A percentile compares a stretch with the other conserved stretches of the same genome.
Evolutionary conservation across 2,329 filamentous ascomycete genomes (phyloP).

Genomic region (Claviceps maximensis): DNA sequence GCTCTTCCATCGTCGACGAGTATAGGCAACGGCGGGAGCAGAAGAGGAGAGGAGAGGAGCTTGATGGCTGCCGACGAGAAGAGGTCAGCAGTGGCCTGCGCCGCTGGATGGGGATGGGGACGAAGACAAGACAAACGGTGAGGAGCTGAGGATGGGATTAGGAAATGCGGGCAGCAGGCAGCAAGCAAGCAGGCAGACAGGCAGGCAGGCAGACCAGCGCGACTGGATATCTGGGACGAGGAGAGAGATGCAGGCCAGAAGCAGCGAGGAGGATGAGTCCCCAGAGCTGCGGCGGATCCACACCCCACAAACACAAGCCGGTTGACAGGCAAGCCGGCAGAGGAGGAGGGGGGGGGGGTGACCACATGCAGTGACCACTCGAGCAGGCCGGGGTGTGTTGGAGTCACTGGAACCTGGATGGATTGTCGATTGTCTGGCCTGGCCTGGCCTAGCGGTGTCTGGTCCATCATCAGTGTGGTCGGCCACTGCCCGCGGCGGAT

Average conservation of each 20-base stretch:
- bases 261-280: background rate
- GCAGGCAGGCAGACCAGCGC: background rate
- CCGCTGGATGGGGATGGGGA: background rate
- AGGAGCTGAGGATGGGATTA: background rate
- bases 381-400: background rate
- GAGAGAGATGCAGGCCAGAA: background rate
- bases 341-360: no score
- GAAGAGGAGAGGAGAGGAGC: background rate
- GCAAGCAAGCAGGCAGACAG: background rate
- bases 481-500: background rate
- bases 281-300: background rate
- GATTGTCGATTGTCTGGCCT: no score
- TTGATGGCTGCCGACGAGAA: background rate
- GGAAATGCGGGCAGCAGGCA: background rate
- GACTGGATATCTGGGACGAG: background rate
- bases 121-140: background rate
- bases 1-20: slow-evolving; percentile 7
- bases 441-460: no score
- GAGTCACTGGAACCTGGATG: no score
- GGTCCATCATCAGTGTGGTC: background rate
- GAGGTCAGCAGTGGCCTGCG: background rate
- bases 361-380: background rate
- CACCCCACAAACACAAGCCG: slow-evolving; percentile 5
- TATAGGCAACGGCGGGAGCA: background rate
- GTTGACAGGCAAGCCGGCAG: slow-evolving; percentile 5